phyloP scores from a whole-genome alignment of 768 basidiomycete species.

The Kwoniella heveanensis region DNA sequence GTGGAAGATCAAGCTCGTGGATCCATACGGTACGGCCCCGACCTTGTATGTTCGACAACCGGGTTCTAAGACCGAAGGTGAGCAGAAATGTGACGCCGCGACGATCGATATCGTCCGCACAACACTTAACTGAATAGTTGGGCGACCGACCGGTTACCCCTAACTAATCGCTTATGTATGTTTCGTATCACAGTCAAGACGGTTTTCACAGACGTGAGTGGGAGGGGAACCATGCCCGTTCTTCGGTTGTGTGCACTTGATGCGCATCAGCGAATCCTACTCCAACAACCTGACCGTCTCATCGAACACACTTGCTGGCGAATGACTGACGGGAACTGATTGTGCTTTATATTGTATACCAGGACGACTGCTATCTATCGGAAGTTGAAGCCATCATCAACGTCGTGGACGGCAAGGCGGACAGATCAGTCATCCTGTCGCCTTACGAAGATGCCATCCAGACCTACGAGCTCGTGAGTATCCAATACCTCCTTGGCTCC shows the following conservation, averaged over 20 bases:
- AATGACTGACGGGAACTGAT: background rate
- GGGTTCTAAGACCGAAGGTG: slow-evolving; percentile 56
- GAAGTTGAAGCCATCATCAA: slow-evolving; percentile 33
- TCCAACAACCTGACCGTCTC: too few species aligned
- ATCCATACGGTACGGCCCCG: slow-evolving; percentile 89
- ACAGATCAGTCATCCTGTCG: slow-evolving; percentile 26
- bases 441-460: slow-evolving; percentile 35
- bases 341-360: background rate
- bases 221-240: too few species aligned
- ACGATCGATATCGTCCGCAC: too few species aligned
- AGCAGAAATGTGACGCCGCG: too few species aligned
- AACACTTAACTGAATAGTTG: too few species aligned
- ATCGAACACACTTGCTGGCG: too few species aligned
- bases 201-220: slow-evolving; percentile 33
- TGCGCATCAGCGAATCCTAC: too few species aligned
- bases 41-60: slow-evolving; percentile 79
- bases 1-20: slow-evolving; percentile 56
- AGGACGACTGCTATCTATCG: slow-evolving; percentile 37
- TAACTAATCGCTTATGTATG: too few species aligned
- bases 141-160: too few species aligned
- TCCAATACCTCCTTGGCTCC: too few species aligned
- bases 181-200: slow-evolving; percentile 19
- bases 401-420: slow-evolving; percentile 33
- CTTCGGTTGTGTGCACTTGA: too few species aligned
- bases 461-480: slow-evolving; percentile 40